Conservation (phyloP, 2,329 filamentous ascomycete genomes). For the Colletotrichum falcatum region DNA sequence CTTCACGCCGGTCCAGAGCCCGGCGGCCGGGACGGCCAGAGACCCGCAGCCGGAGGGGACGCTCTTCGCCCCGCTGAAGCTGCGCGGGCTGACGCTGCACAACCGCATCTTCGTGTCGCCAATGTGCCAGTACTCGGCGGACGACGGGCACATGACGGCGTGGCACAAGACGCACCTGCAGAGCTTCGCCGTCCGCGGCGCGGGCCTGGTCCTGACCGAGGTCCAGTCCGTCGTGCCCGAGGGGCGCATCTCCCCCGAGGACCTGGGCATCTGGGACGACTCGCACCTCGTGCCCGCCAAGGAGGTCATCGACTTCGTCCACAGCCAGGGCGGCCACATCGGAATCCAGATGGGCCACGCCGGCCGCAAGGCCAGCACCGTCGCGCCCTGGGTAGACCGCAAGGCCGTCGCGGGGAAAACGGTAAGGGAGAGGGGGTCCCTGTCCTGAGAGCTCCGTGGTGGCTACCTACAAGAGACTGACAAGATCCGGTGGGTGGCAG, state of each 20-base stretch:
- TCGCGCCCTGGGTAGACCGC: slow-evolving; percentile 66
- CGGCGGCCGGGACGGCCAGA: slow-evolving; percentile 59
- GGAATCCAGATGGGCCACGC: slow-evolving; percentile 79
- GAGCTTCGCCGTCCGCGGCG: slow-evolving; percentile 52
- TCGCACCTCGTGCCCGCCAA: slow-evolving; percentile 72
- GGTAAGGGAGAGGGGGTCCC: slow-evolving; percentile 25
- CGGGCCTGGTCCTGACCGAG: slow-evolving; percentile 76
- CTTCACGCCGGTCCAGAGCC: slow-evolving; percentile 62
- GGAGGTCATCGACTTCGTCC: slow-evolving; percentile 73
- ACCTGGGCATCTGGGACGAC: slow-evolving; percentile 78
- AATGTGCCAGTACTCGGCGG: slow-evolving; percentile 61
- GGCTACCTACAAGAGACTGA: not conserved
- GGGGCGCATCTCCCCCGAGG: slow-evolving; percentile 79
- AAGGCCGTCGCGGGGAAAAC: slow-evolving; percentile 64
- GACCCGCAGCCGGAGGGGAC: slow-evolving; percentile 58
- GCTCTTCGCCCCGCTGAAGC: slow-evolving; percentile 58
- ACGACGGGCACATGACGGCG: slow-evolving; percentile 55
- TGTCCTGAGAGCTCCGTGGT: not conserved
- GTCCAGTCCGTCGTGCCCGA: slow-evolving; percentile 75
- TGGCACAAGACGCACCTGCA: slow-evolving; percentile 58
- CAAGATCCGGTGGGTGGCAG: not conserved
- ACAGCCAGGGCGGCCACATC: slow-evolving; percentile 74
- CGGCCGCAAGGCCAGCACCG: slow-evolving; percentile 66
- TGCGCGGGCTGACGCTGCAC: slow-evolving; percentile 57
- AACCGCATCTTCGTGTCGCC: slow-evolving; percentile 61